Evolutionary conservation across 306 rosid genomes (phyloP).

Genomic region (Dryas alaskensis): DNA sequence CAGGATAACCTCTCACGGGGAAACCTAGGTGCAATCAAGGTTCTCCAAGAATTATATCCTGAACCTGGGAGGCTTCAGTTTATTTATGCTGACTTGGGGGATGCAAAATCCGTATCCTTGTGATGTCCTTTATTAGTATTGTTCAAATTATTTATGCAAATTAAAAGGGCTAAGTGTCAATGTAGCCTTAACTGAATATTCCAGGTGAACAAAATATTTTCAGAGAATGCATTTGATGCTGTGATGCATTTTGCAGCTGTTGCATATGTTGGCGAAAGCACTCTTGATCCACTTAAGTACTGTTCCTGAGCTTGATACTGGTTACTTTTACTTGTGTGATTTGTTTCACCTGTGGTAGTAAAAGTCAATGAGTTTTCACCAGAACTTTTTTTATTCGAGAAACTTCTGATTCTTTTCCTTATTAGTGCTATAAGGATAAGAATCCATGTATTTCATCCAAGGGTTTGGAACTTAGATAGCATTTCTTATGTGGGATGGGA

Average conservation of each 20-base stretch:
- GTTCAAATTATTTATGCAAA: background rate
- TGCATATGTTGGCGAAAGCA: conserved; percentile 99
- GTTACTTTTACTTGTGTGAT: background rate
- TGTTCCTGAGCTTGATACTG: background rate
- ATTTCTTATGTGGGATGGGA: no score
- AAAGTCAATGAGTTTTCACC: background rate
- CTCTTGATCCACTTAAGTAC: conserved; percentile 81
- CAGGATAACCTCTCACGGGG: conserved; percentile 95
- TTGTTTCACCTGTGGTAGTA: background rate
- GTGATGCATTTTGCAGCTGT: conserved; percentile 99
- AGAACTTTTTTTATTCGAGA: background rate
- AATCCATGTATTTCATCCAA: background rate
- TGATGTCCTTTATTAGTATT: conserved; percentile 16
- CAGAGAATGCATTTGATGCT: conserved; percentile 92
- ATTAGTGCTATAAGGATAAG: background rate
- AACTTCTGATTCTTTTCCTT: background rate
- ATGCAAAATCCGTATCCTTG: conserved; percentile 78
- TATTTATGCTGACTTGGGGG: conserved; percentile 90
- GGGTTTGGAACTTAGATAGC: background rate
- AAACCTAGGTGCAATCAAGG: conserved; percentile 85
- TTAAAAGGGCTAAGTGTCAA: conserved; percentile 4
- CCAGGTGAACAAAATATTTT: conserved; percentile 84
- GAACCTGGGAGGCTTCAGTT: conserved; percentile 95
- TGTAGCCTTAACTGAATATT: conserved; percentile 57
- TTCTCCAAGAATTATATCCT: conserved; percentile 77